These are phyloP conservation scores for Monoraphidium neglectum DNA, from an alignment of 139 green algal species.

Conservation along the genomic window DNA sequence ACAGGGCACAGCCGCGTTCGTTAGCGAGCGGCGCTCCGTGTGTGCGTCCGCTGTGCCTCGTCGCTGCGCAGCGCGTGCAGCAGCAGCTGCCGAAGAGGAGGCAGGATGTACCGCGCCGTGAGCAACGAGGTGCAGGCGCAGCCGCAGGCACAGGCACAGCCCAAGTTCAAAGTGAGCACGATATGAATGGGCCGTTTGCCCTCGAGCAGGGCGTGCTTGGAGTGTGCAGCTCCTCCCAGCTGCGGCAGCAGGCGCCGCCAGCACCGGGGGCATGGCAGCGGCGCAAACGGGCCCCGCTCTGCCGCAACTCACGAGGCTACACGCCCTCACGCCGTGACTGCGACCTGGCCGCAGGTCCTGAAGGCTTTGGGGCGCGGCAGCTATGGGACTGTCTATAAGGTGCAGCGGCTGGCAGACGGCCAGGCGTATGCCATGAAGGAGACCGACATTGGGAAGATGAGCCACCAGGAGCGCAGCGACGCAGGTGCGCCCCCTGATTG, in stretches of 20 bases:
- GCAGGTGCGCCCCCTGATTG: slow-evolving; percentile 1
- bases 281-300: not conserved
- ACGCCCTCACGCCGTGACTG: not conserved
- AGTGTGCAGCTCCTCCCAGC: no score
- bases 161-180: slow-evolving; percentile 23
- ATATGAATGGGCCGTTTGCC: no score
- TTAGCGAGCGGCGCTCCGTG: no score
- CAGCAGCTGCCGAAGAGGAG: no score
- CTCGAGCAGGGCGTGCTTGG: no score
- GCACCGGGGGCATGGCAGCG: not conserved
- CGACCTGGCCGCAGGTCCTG: slow-evolving; percentile 39
- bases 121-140: slow-evolving; percentile 2
- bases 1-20: no score
- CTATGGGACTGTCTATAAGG: slow-evolving; percentile 61
- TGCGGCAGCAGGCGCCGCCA: not conserved
- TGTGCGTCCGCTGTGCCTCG: no score
- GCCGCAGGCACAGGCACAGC: not conserved
- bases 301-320: not conserved
- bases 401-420: slow-evolving; percentile 44
- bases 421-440: slow-evolving; percentile 67
- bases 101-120: no score
- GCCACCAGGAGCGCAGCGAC: slow-evolving; percentile 46
- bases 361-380: slow-evolving; percentile 63
- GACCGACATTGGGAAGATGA: slow-evolving; percentile 60
- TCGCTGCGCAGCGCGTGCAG: no score